Base-by-base conservation (phyloP, 106 monocot species). In the Dioscorea alata region DNA sequence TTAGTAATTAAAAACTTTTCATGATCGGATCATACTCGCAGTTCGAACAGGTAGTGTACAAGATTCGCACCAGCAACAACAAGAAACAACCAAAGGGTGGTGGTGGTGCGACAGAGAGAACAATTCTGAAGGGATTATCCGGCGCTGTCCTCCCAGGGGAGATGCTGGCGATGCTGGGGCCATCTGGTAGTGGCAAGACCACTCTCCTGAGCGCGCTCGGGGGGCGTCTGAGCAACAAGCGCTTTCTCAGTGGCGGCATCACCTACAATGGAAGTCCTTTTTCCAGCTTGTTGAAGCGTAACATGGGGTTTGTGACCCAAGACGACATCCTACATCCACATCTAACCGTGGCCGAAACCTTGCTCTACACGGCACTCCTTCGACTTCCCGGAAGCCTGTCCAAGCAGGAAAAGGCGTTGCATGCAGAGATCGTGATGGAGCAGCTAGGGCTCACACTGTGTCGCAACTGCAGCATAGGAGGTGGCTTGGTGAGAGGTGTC, bases 141-240 rank as follows among this genome's bases (percentile, higher is more conserved):
- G 84, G 84, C 2, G 28, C 61, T 12, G 84, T 84, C 13, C 48
- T 68, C 49, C 84, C 84, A 1, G 84, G 84, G 0, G 83, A 84
- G 78, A 75, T 84, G 79, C 75, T 84, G 14, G 83, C 83, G 16
- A 79, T 84, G 79, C 61, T 84, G 25, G 83, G 83, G 6, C 83
- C 83, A 15, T 84, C 83, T 5, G 83, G 83, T 52, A 76, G 79
- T 58, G 83, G 83, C 23, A 84, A 84, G 69, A 84, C 83, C 25
- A 84, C 83, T 12, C 75, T 84, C 35, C 79, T 84, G 63, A 79
- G 75, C 0, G 83, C 72, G n/a, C 75, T 84, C 24, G 83, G 79
- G 12, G 80, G 84, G 14, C 73, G 84, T 35, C 76, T 76, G n/a
- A 9, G 16, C 28, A 32, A 31, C 48, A 56, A 52, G 23, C 16